A percentile compares a stretch with the other conserved stretches of the same genome.
Evolutionary conservation across 2,329 filamentous ascomycete species (phyloP).

Genomic region (Venturia pyrina): DNA sequence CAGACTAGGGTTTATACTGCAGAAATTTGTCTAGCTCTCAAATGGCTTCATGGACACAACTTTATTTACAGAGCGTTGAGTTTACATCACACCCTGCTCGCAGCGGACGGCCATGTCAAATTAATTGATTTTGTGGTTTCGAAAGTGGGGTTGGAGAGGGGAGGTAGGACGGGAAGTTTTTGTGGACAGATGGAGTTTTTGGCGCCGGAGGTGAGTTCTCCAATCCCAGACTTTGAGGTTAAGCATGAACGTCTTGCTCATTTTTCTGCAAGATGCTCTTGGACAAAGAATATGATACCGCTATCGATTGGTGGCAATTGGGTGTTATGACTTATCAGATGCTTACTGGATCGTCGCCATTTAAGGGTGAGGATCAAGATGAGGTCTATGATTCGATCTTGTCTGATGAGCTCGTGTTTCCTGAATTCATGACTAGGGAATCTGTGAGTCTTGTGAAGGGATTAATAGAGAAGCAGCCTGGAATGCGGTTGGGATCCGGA

Average conservation of each 20-base stretch:
- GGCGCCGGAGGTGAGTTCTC: background rate
- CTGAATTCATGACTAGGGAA: background rate
- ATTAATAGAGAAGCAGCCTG: background rate
- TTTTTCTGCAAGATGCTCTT: background rate
- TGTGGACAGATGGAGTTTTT: slow-evolving; percentile 1
- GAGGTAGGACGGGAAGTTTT: background rate
- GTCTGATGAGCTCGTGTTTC: background rate
- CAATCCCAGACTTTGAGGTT: background rate
- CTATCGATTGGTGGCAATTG: slow-evolving; percentile 3
- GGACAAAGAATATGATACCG: background rate
- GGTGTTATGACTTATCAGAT: slow-evolving; percentile 6
- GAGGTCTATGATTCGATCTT: background rate
- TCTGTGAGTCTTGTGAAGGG: background rate
- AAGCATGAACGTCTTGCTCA: background rate
- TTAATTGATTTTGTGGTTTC: slow-evolving; percentile 4
- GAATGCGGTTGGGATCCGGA: background rate
- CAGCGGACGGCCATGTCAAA: background rate
- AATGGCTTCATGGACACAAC: background rate
- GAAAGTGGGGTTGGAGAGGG: background rate
- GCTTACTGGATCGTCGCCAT: background rate
- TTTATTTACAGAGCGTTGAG: background rate
- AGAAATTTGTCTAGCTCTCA: background rate
- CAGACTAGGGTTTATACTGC: background rate
- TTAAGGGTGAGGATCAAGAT: background rate
- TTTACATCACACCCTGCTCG: background rate